Evolutionary conservation across 2,329 filamentous ascomycete species (phyloP).

Genomic region (Podosphaera aphanis): DNA sequence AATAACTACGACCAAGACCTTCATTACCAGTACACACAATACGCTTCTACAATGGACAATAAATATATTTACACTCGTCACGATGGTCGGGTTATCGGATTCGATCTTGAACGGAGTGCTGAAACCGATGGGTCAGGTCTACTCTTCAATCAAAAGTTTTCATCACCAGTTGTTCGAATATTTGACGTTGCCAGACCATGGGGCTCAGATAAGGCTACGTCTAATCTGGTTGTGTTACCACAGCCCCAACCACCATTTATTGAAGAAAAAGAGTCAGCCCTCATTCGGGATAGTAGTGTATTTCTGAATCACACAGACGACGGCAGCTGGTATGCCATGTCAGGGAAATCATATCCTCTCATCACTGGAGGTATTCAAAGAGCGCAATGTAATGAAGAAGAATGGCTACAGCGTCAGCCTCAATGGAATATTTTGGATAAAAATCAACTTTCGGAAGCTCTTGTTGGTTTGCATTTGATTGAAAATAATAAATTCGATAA

Average conservation of each 20-base stretch:
- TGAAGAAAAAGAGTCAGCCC: slow-evolving; percentile 24
- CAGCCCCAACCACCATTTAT: slow-evolving; percentile 47
- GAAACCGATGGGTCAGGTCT: slow-evolving; percentile 11
- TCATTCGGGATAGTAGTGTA: slow-evolving; percentile 38
- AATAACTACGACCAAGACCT: slow-evolving; percentile 83
- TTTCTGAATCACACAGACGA: slow-evolving; percentile 69
- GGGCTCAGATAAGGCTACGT: slow-evolving; percentile 39
- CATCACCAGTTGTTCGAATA: slow-evolving; percentile 61
- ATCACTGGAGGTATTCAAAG: slow-evolving; percentile 43
- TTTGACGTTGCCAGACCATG: slow-evolving; percentile 68
- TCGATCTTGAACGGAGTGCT: slow-evolving; percentile 33
- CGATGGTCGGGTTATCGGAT: slow-evolving; percentile 63
- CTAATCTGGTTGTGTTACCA: slow-evolving; percentile 61
- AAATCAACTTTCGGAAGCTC: slow-evolving; percentile 30
- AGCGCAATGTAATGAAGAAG: slow-evolving; percentile 28
- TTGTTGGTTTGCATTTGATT: slow-evolving; percentile 51
- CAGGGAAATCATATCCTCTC: slow-evolving; percentile 63
- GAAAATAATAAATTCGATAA: slow-evolving; percentile 19
- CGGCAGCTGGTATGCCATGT: slow-evolving; percentile 90
- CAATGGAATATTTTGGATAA: slow-evolving; percentile 16
- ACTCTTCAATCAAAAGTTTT: slow-evolving; percentile 44
- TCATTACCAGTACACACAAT: slow-evolving; percentile 53
- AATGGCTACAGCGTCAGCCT: slow-evolving; percentile 23
- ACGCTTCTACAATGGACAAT: slow-evolving; percentile 29
- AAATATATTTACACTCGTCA: slow-evolving; percentile 74